Evolutionary conservation across 768 basidiomycete species (phyloP).

Genomic region (Epithele typhae): DNA sequence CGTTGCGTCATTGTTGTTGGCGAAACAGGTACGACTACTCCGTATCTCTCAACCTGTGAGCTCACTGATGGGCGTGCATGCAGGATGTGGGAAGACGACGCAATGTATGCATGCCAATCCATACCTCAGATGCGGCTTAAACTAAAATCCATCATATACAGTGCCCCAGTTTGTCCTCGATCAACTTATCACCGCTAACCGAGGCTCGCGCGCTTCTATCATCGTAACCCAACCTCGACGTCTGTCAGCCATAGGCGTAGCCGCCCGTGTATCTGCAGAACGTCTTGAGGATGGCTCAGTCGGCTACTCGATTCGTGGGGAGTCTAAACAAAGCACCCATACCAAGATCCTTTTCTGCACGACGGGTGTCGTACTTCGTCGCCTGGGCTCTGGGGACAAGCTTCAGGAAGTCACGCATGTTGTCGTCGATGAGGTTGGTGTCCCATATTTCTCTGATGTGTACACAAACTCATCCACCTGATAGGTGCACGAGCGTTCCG

Average conservation of each 20-base stretch:
- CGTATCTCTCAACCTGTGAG: background rate
- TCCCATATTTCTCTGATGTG: background rate
- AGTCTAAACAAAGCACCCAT: constrained; percentile 57
- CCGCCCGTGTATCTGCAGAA: constrained; percentile 82
- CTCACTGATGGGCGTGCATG: background rate
- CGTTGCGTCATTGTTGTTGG: constrained; percentile 83
- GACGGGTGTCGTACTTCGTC: constrained; percentile 85
- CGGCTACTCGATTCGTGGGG: constrained; percentile 88
- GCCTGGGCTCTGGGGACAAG: constrained; percentile 69
- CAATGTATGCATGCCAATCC: constrained; percentile 63
- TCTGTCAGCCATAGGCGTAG: constrained; percentile 85
- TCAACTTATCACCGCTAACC: constrained; percentile 57
- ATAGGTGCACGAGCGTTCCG: constrained; percentile 87
- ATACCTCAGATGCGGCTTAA: background rate
- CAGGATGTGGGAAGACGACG: constrained; percentile 89
- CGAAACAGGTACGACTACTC: constrained; percentile 71
- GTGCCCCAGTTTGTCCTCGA: constrained; percentile 92
- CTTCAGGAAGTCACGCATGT: constrained; percentile 75
- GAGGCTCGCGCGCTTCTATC: constrained; percentile 67
- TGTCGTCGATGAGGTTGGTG: constrained; percentile 80
- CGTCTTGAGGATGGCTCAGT: constrained; percentile 71
- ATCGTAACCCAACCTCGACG: constrained; percentile 88
- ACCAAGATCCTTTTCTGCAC: constrained; percentile 89
- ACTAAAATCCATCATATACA: constrained; percentile 20
- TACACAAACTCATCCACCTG: background rate